Conservation (phyloP, 148 eudicot species). For the Gaultheria prostrata region DNA sequence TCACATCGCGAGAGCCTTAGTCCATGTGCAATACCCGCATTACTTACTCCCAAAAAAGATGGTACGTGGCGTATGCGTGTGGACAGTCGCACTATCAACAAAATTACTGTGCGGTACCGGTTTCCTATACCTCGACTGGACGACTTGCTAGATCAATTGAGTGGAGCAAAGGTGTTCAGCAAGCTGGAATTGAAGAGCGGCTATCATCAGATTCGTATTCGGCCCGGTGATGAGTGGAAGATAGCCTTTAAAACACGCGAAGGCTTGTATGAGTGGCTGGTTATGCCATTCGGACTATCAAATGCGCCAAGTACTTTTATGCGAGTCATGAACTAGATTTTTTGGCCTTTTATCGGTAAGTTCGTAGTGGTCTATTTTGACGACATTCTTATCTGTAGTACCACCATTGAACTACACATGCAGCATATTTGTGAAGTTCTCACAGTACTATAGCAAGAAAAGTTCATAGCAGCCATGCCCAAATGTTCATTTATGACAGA, state of each 20-base stretch:
- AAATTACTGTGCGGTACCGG: too few relatives aligned
- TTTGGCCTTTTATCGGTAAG: neutral
- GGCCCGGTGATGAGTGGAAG: neutral
- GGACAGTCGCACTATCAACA: too few relatives aligned
- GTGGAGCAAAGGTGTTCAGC: too few relatives aligned
- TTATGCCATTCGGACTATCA: neutral
- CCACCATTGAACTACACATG: neutral
- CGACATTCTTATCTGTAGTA: neutral
- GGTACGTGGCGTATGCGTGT: neutral
- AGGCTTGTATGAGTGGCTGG: neutral
- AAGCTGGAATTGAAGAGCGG: too few relatives aligned
- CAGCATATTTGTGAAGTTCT: neutral
- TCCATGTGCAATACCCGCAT: neutral
- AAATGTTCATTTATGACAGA: neutral
- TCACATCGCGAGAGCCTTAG: neutral
- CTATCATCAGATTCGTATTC: neutral
- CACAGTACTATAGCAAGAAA: neutral
- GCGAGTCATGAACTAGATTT: neutral
- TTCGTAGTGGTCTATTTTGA: neutral
- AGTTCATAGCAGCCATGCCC: too few relatives aligned
- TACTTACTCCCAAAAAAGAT: neutral
- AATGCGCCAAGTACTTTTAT: neutral
- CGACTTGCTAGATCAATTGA: too few relatives aligned
- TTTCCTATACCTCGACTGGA: too few relatives aligned
- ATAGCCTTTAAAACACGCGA: neutral